A percentile compares a stretch with the other conserved stretches of the same genome.
Evolutionary conservation across 2,329 filamentous ascomycete species (phyloP).

Genomic region (Pestalotiopsis sp.): DNA sequence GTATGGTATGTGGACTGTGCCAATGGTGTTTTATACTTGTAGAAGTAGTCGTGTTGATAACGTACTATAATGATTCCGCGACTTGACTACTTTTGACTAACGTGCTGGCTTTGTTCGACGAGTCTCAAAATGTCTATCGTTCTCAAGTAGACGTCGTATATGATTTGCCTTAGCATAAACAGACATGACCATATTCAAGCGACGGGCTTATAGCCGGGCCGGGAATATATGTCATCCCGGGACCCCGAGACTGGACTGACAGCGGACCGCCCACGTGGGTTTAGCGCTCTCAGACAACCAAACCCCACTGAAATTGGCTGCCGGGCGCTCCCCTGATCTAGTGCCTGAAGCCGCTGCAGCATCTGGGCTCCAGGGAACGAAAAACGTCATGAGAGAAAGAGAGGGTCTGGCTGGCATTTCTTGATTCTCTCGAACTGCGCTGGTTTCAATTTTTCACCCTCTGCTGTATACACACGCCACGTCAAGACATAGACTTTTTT

Average conservation of each 20-base stretch:
- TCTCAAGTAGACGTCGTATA: not conserved
- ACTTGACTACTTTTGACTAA: not conserved
- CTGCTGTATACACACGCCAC: not conserved
- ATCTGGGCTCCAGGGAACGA: not conserved
- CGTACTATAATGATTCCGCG: not conserved
- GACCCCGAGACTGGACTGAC: not conserved
- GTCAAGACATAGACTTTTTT: not conserved
- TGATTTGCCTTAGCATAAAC: not conserved
- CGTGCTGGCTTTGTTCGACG: not conserved
- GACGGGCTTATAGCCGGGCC: not conserved
- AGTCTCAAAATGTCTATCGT: not conserved
- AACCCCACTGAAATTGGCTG: not conserved
- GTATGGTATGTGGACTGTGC: conserved; percentile 5
- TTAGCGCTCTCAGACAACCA: not conserved
- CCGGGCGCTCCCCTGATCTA: not conserved
- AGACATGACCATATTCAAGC: not conserved
- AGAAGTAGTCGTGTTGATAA: not conserved
- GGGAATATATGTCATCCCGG: not conserved
- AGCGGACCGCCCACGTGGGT: not conserved
- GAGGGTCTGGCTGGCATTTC: not conserved
- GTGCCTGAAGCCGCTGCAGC: not conserved
- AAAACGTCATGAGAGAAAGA: not conserved
- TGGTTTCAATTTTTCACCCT: not conserved
- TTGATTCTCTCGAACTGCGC: not conserved
- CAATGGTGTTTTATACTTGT: not conserved